Evolutionary conservation across 805 yeast genomes (phyloP).

Genomic region (Kockiozyma suomiensis): DNA sequence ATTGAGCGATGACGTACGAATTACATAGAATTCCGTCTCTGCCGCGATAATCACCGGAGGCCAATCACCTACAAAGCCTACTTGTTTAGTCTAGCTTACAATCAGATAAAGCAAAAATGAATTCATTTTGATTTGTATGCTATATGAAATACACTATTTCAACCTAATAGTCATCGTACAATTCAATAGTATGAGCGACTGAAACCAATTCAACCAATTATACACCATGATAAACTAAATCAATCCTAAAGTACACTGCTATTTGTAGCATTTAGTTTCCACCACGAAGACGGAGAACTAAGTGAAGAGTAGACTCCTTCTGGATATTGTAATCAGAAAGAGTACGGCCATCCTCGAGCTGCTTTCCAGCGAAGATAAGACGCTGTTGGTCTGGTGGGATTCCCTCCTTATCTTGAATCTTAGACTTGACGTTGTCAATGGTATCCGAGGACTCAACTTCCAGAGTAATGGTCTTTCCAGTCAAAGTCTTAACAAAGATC

Average conservation of each 20-base stretch:
- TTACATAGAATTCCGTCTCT: not conserved
- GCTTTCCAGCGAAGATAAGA: conserved; percentile 94
- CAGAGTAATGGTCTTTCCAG: conserved; percentile 87
- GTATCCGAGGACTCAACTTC: conserved; percentile 95
- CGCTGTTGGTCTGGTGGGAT: conserved; percentile 97
- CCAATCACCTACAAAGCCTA: no score
- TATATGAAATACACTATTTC: no score
- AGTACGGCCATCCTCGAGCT: conserved; percentile 94
- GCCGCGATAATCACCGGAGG: no score
- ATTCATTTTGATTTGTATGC: no score
- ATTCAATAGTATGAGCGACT: no score
- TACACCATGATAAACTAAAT: no score
- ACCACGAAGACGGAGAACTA: conserved; percentile 87
- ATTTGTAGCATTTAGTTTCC: conserved; percentile 58
- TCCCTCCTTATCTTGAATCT: conserved; percentile 96
- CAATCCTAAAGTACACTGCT: not conserved
- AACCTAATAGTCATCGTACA: no score
- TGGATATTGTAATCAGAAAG: conserved; percentile 93
- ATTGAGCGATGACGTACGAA: conserved; percentile 1
- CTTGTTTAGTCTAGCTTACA: not conserved
- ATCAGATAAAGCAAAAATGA: not conserved
- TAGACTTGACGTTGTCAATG: conserved; percentile 91
- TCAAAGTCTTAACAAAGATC: conserved; percentile 85
- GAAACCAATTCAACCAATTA: not conserved
- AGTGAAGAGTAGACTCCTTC: conserved; percentile 85